phyloP scores from a whole-genome alignment of 2,329 filamentous ascomycete species.

The Sarocladiaceae sp. region DNA sequence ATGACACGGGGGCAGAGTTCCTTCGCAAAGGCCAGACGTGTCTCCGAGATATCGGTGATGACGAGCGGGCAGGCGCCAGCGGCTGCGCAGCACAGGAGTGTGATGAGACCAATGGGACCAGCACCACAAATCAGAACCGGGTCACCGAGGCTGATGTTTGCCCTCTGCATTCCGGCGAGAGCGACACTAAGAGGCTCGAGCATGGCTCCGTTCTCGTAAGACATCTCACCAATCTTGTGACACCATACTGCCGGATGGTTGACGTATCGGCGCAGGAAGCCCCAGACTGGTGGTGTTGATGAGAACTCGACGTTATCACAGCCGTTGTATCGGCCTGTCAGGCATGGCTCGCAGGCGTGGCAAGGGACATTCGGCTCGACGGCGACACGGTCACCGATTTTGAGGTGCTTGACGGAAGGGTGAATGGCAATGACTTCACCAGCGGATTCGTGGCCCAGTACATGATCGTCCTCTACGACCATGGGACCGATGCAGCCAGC shows the following conservation, averaged over 20 bases:
- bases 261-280: conserved; percentile 85
- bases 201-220: conserved; percentile 85
- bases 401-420: conserved; percentile 71
- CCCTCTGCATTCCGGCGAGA: conserved; percentile 81
- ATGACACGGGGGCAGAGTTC: conserved; percentile 73
- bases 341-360: conserved; percentile 82
- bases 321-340: conserved; percentile 92
- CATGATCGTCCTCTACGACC: conserved; percentile 84
- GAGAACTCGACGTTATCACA: conserved; percentile 84
- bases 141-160: conserved; percentile 77
- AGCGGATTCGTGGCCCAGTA: conserved; percentile 91
- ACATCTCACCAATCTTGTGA: conserved; percentile 92
- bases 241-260: conserved; percentile 94
- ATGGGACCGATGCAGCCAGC: conserved; percentile 93
- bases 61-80: conserved; percentile 88
- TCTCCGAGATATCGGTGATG: conserved; percentile 91
- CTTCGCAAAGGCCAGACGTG: conserved; percentile 79
- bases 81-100: conserved; percentile 76
- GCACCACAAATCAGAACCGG: conserved; percentile 87
- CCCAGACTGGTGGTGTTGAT: conserved; percentile 84
- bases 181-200: conserved; percentile 88
- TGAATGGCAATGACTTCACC: conserved; percentile 79
- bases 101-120: conserved; percentile 89
- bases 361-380: conserved; percentile 95
- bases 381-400: conserved; percentile 85